phyloP scores from a whole-genome alignment of 2,329 filamentous ascomycete species.

The Colletotrichum nymphaeae region DNA sequence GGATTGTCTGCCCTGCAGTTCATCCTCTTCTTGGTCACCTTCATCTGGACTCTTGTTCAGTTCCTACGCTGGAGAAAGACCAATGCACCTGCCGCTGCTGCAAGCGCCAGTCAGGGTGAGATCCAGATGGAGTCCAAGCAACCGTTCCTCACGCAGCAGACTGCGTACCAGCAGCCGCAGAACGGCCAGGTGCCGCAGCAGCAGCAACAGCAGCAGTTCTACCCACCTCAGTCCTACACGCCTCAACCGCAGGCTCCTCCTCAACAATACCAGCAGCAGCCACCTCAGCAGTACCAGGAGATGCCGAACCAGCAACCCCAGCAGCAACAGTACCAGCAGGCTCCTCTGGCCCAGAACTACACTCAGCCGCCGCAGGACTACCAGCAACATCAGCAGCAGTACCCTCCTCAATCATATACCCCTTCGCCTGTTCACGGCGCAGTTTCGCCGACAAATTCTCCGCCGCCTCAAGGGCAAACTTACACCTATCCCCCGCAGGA shows the following conservation, averaged over 20 bases:
- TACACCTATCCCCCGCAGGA: slow-evolving; percentile 20
- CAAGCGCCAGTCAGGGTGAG: slow-evolving; percentile 39
- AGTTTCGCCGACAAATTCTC: slow-evolving; percentile 21
- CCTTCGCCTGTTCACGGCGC: slow-evolving; percentile 14
- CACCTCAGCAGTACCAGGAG: slow-evolving; percentile 21
- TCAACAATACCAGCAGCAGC: slow-evolving; percentile 17
- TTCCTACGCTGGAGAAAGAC: slow-evolving; percentile 51
- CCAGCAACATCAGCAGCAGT: slow-evolving; percentile 18
- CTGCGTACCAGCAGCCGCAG: slow-evolving; percentile 40
- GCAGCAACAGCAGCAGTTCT: slow-evolving; percentile 20
- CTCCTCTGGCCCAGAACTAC: not conserved
- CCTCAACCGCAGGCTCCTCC: not conserved
- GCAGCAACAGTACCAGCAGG: slow-evolving; percentile 10
- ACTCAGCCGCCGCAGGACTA: slow-evolving; percentile 12
- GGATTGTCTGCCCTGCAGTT: slow-evolving; percentile 57
- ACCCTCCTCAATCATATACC: slow-evolving; percentile 10
- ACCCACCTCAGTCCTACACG: slow-evolving; percentile 7
- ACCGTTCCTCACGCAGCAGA: slow-evolving; percentile 30
- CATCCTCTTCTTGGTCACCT: slow-evolving; percentile 52
- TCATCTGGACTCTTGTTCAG: slow-evolving; percentile 48
- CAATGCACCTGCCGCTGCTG: slow-evolving; percentile 19
- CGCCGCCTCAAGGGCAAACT: slow-evolving; percentile 20
- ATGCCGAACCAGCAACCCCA: not conserved
- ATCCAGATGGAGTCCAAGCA: slow-evolving; percentile 47
- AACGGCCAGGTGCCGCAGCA: slow-evolving; percentile 21